phyloP scores from a whole-genome alignment of 2,329 filamentous ascomycete genomes.

The Proliferodiscus dingleyae region DNA sequence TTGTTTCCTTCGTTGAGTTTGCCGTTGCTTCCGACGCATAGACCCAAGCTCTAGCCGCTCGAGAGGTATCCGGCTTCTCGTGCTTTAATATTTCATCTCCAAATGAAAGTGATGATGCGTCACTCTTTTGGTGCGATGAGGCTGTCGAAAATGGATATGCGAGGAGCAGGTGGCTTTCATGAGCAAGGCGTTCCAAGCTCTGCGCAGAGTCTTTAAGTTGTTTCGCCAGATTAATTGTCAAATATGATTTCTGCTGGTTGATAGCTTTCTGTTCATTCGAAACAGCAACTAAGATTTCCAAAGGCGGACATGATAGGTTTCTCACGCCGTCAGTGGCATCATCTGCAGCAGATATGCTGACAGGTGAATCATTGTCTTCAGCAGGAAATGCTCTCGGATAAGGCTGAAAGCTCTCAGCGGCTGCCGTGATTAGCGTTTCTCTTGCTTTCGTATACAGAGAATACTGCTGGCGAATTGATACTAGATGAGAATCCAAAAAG shows the following conservation, averaged over 20 bases:
- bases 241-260: slow-evolving; percentile 54
- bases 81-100: slow-evolving; percentile 39
- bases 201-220: slow-evolving; percentile 48
- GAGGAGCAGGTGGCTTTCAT: slow-evolving; percentile 59
- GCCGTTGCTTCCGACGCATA: slow-evolving; percentile 56
- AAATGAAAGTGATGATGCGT: slow-evolving; percentile 37
- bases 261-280: slow-evolving; percentile 52
- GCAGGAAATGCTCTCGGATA: slow-evolving; percentile 1
- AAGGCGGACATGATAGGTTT: slow-evolving; percentile 51
- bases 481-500: slow-evolving; percentile 19
- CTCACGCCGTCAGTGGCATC: slow-evolving; percentile 23
- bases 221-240: slow-evolving; percentile 45
- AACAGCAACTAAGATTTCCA: slow-evolving; percentile 48
- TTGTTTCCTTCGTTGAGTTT: slow-evolving; percentile 51
- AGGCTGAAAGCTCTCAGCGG: slow-evolving; percentile 9
- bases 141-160: slow-evolving; percentile 42
- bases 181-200: slow-evolving; percentile 48
- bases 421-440: slow-evolving; percentile 40
- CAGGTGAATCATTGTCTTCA: background rate
- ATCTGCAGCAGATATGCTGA: slow-evolving; percentile 2
- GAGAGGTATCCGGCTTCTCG: slow-evolving; percentile 37
- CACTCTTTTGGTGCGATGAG: slow-evolving; percentile 14
- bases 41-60: slow-evolving; percentile 52
- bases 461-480: slow-evolving; percentile 49
- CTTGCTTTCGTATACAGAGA: slow-evolving; percentile 46